These are phyloP conservation scores for Pharus latifolius DNA, from an alignment of 176 grass and related monocot genomes.

Conservation along the genomic window DNA sequence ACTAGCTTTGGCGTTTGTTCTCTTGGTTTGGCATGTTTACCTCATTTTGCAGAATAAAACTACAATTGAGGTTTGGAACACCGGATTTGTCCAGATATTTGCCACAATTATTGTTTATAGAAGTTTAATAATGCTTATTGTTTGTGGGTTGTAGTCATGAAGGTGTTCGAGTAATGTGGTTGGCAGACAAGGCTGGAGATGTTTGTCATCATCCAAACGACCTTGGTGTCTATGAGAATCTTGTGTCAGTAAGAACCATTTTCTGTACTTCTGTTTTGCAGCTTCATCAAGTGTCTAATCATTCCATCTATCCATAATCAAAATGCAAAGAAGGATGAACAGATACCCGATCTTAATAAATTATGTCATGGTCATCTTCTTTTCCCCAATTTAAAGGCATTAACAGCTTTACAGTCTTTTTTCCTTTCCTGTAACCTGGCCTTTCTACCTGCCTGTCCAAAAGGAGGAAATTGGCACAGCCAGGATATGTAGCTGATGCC, in stretches of 20 bases:
- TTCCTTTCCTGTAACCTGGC: not conserved
- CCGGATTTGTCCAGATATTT: not conserved
- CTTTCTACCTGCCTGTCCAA: not conserved
- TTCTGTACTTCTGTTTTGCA: not conserved
- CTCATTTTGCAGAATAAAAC: conserved; percentile 95
- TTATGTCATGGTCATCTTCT: not conserved
- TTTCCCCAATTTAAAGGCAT: not conserved
- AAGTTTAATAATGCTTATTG: conserved; percentile 5
- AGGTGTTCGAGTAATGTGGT: conserved; percentile 90
- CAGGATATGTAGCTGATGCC: not conserved
- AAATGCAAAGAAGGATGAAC: not conserved
- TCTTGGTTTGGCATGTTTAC: conserved; percentile 88
- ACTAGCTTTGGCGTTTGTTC: conserved; percentile 61
- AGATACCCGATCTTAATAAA: not conserved
- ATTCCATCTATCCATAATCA: not conserved
- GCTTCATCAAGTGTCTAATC: not conserved
- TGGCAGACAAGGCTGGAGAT: conserved; percentile 86
- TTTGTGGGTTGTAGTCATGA: conserved; percentile 68
- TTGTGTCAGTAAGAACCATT: conserved; percentile 63
- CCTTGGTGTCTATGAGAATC: conserved; percentile 81
- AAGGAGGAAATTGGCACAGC: not conserved
- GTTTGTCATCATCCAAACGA: conserved; percentile 83
- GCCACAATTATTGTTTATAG: not conserved
- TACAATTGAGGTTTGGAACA: conserved; percentile 74
- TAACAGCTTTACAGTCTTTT: not conserved